Percentiles rank a stretch among this genome's conserved stretches.
phyloP scores from a whole-genome alignment of 1,284 basidiomycete species.

The Cryptococcus floricola region DNA sequence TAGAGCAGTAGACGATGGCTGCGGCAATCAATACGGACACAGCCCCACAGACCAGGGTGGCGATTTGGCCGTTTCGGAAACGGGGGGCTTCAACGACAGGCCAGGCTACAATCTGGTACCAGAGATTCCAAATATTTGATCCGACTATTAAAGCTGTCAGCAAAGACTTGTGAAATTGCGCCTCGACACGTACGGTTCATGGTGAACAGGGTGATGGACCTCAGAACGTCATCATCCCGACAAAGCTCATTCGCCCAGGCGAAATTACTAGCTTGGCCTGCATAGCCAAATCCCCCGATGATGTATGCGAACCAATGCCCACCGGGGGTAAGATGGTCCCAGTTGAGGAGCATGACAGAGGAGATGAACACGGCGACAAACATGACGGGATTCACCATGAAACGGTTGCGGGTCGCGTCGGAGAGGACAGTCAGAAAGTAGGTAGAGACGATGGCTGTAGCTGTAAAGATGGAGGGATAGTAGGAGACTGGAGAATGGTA shows the following conservation, averaged over 20 bases:
- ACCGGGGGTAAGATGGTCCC: conserved; percentile 24
- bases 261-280: conserved; percentile 44
- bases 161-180: not conserved
- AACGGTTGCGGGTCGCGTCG: conserved; percentile 35
- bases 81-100: conserved; percentile 33
- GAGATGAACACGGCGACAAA: conserved; percentile 26
- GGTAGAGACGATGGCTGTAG: conserved; percentile 37
- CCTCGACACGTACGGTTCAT: conserved; percentile 27
- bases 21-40: conserved; percentile 24
- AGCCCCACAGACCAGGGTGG: conserved; percentile 35
- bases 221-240: conserved; percentile 41
- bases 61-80: conserved; percentile 43
- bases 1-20: conserved; percentile 31
- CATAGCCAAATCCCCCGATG: conserved; percentile 35
- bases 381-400: conserved; percentile 45
- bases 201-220: conserved; percentile 35
- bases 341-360: conserved; percentile 36
- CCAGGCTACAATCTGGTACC: conserved; percentile 40
- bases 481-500: conserved; percentile 25
- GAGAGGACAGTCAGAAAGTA: conserved; percentile 35
- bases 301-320: conserved; percentile 42
- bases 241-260: conserved; percentile 42
- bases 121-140: conserved; percentile 27
- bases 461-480: conserved; percentile 30
- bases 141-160: conserved; percentile 3